Percentiles rank a stretch among this genome's conserved stretches.
Conservation (phyloP, 2,329 filamentous ascomycete species). For the Leptographium wingfieldii region DNA sequence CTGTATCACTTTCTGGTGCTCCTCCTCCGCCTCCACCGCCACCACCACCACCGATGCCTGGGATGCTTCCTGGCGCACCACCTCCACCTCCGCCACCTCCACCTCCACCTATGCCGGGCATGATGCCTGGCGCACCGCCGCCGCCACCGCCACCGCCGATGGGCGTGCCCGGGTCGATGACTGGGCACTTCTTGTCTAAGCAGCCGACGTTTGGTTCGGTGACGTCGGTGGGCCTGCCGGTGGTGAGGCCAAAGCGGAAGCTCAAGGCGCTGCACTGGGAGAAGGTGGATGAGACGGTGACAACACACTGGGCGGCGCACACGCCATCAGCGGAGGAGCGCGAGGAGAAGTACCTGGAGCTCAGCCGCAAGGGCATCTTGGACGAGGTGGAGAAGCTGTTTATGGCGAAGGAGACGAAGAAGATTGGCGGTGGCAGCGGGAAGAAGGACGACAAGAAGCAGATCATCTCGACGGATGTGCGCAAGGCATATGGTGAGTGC, state of each 20-base stretch:
- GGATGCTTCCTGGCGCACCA: slow-evolving; percentile 14
- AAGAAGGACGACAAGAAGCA: slow-evolving; percentile 96
- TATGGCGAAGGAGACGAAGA: slow-evolving; percentile 92
- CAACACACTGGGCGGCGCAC: slow-evolving; percentile 86
- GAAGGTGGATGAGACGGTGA: slow-evolving; percentile 85
- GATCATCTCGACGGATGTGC: slow-evolving; percentile 81
- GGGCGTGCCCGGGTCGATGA: slow-evolving; percentile 50
- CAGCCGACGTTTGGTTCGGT: slow-evolving; percentile 38
- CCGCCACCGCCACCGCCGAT: slow-evolving; percentile 27
- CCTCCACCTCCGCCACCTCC: slow-evolving; percentile 11
- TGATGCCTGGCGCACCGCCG: slow-evolving; percentile 18
- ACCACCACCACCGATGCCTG: slow-evolving; percentile 24
- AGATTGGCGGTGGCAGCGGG: slow-evolving; percentile 55
- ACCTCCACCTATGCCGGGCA: slow-evolving; percentile 25
- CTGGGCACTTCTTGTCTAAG: slow-evolving; percentile 64
- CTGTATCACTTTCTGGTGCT: slow-evolving; percentile 18
- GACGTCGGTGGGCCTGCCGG: slow-evolving; percentile 56
- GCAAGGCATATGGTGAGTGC: slow-evolving; percentile 64
- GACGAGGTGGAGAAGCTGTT: slow-evolving; percentile 98
- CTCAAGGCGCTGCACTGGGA: slow-evolving; percentile 99
- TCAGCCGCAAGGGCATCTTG: slow-evolving; percentile 87
- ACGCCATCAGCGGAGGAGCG: slow-evolving; percentile 75
- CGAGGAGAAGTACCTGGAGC: slow-evolving; percentile 90
- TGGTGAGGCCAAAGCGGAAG: slow-evolving; percentile 93
- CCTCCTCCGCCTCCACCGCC: slow-evolving; percentile 15